Conservation (phyloP, 1,284 basidiomycete genomes). For the Megacollybia platyphylla region DNA sequence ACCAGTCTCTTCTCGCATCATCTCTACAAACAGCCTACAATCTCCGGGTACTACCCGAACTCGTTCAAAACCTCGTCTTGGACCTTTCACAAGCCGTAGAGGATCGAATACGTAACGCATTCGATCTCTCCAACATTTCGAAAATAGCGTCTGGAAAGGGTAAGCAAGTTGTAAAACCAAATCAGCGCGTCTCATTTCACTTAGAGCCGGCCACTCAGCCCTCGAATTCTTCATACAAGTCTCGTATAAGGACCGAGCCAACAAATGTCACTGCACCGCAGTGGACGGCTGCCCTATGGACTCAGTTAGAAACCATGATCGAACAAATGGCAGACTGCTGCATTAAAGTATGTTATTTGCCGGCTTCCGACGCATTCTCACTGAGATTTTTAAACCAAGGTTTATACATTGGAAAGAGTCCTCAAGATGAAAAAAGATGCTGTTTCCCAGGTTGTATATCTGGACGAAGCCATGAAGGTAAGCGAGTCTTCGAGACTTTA, state of each 20-base stretch:
- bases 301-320: slow-evolving; percentile 68
- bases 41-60: slow-evolving; percentile 70
- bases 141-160: slow-evolving; percentile 73
- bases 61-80: slow-evolving; percentile 69
- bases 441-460: slow-evolving; percentile 64
- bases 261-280: slow-evolving; percentile 73
- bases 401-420: slow-evolving; percentile 92
- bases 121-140: slow-evolving; percentile 79
- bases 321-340: slow-evolving; percentile 87
- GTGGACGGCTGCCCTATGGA: slow-evolving; percentile 77
- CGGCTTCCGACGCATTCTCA: not conserved
- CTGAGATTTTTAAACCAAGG: slow-evolving; percentile 27
- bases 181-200: slow-evolving; percentile 3
- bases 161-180: slow-evolving; percentile 15
- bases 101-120: slow-evolving; percentile 66
- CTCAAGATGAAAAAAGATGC: slow-evolving; percentile 80
- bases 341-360: slow-evolving; percentile 51
- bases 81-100: slow-evolving; percentile 83
- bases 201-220: slow-evolving; percentile 24
- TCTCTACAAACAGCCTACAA: slow-evolving; percentile 94
- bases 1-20: slow-evolving; percentile 80
- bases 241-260: slow-evolving; percentile 74
- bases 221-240: slow-evolving; percentile 50
- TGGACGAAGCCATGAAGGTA: slow-evolving; percentile 89
- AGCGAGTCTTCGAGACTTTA: slow-evolving; percentile 4